Conservation (phyloP, 1,284 basidiomycete genomes). For the Sanguinoderma infundibulare region DNA sequence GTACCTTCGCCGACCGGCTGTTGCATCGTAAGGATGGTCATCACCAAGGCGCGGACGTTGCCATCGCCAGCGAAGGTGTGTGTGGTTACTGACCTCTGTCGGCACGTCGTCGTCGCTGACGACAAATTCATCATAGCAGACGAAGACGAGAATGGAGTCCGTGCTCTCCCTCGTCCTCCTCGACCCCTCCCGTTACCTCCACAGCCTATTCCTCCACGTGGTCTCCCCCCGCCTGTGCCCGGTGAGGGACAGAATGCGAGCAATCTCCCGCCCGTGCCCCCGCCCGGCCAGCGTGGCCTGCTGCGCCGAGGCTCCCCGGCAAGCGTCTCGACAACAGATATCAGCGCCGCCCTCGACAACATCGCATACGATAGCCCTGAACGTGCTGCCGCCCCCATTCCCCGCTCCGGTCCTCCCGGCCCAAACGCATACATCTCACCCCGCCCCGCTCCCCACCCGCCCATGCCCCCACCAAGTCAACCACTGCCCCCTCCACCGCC, state of each 20-base stretch:
- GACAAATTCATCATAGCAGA: conserved; percentile 4
- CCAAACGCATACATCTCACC: conserved; percentile 28
- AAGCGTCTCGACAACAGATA: conserved; percentile 30
- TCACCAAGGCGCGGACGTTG: conserved; percentile 22
- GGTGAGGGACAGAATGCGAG: conserved; percentile 3
- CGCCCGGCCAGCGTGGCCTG: conserved; percentile 12
- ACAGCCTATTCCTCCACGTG: conserved; percentile 17
- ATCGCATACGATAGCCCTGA: conserved; percentile 31
- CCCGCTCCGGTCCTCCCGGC: conserved; percentile 13
- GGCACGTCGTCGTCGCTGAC: not conserved
- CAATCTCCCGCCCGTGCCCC: conserved; percentile 16
- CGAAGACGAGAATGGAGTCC: conserved; percentile 19
- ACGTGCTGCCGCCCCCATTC: not conserved
- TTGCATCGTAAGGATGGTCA: conserved; percentile 32
- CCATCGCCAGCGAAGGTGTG: conserved; percentile 25
- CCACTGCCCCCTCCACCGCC: conserved; percentile 20
- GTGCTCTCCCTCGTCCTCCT: conserved; percentile 18
- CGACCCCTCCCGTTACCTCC: conserved; percentile 23
- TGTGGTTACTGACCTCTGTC: not conserved
- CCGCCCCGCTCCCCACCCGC: conserved; percentile 21
- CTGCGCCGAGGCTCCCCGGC: conserved; percentile 29
- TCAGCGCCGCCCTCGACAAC: conserved; percentile 33
- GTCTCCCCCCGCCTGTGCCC: conserved; percentile 18
- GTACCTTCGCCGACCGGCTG: conserved; percentile 37
- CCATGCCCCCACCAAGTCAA: conserved; percentile 6